Evolutionary conservation across 345 rosid genomes (phyloP).

Genomic region (Brassica incana): DNA sequence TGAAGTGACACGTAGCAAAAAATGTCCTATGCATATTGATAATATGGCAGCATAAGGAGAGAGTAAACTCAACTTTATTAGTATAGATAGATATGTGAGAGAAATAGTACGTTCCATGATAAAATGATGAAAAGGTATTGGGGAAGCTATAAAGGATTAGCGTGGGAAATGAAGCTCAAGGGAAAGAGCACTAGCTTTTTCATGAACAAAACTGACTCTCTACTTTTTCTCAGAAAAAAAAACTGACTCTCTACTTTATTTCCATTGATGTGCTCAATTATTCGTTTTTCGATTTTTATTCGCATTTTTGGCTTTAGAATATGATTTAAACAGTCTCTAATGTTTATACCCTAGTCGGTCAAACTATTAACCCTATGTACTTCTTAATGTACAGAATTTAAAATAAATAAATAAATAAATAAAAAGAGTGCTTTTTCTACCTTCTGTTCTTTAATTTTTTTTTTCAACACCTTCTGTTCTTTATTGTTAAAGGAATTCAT

Average conservation of each 20-base stretch:
- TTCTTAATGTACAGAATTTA: not conserved
- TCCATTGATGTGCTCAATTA: conserved; percentile 16
- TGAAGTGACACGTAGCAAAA: too few species aligned
- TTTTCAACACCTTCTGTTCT: not conserved
- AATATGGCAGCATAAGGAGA: too few species aligned
- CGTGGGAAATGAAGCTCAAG: conserved; percentile 58
- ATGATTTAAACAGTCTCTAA: conserved; percentile 16
- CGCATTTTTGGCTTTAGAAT: not conserved
- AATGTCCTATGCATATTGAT: too few species aligned
- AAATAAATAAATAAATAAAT: too few species aligned
- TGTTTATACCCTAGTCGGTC: conserved; percentile 9
- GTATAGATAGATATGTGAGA: too few species aligned
- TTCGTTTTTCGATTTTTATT: conserved; percentile 21
- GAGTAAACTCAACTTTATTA: too few species aligned
- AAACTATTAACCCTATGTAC: conserved; percentile 11
- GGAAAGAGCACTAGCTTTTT: conserved; percentile 20
- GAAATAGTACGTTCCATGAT: too few species aligned
- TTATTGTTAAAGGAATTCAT: not conserved
- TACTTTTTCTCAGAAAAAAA: not conserved
- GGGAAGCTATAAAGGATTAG: conserved; percentile 69
- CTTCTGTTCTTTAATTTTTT: not conserved
- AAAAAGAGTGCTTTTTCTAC: not conserved
- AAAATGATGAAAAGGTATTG: conserved; percentile 49
- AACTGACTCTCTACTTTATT: conserved; percentile 18
- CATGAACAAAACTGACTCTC: conserved; percentile 23